Conservation (phyloP, 2,329 filamentous ascomycete genomes). For the Teratosphaeriaceae sp. region DNA sequence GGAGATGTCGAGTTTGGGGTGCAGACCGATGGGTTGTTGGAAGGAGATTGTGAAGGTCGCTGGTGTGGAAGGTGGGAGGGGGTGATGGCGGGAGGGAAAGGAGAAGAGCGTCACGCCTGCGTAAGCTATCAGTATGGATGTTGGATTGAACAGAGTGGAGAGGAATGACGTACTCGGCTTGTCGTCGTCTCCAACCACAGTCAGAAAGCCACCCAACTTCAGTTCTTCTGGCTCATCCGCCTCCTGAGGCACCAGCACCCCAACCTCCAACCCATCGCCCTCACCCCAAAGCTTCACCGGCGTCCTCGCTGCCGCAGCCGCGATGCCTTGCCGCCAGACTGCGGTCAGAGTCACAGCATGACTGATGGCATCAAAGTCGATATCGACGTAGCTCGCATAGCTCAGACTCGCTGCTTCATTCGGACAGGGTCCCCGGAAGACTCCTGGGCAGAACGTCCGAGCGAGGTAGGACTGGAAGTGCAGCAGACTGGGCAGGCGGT, state of each 20-base stretch:
- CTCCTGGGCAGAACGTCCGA: constrained; percentile 9
- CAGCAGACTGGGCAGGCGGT: constrained; percentile 24
- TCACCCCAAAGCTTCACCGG: constrained; percentile 1
- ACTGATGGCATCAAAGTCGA: constrained; percentile 68
- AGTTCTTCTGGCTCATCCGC: constrained; percentile 64
- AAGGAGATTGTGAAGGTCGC: constrained; percentile 51
- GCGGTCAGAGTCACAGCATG: constrained; percentile 59
- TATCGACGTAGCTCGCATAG: constrained; percentile 60
- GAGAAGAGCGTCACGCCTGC: constrained; percentile 72
- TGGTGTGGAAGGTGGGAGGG: constrained; percentile 36
- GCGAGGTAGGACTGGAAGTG: constrained; percentile 11
- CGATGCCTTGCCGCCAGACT: constrained; percentile 37
- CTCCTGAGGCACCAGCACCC: constrained; percentile 62
- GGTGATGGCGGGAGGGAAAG: constrained; percentile 73
- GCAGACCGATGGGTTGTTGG: constrained; percentile 67
- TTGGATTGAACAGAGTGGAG: not conserved
- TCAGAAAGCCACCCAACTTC: constrained; percentile 69
- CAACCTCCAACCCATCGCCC: constrained; percentile 65
- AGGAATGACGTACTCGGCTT: constrained; percentile 57
- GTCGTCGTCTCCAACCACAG: constrained; percentile 67
- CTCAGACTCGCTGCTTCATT: constrained; percentile 41
- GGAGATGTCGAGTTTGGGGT: constrained; percentile 68
- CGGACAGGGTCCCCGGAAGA: constrained; percentile 37
- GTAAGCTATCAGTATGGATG: not conserved
- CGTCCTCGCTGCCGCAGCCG: not conserved